Conservation (phyloP, 371 early-diverging fungal species). For the Smittium mucronatum region DNA sequence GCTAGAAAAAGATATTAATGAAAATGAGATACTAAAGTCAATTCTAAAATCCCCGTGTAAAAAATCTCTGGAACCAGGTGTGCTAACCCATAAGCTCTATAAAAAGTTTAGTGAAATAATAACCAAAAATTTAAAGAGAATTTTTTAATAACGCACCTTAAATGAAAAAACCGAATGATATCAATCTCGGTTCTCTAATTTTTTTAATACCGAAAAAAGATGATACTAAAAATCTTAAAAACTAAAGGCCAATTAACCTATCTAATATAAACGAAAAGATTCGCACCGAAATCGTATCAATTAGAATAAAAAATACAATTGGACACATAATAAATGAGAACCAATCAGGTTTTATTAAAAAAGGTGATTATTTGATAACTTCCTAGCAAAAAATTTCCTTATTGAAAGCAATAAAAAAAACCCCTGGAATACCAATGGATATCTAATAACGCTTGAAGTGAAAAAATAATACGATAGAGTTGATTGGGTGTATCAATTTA, state of each 20-base stretch:
- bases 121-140: neutral
- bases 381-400: neutral
- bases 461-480: conserved; percentile 6
- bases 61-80: neutral
- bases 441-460: neutral
- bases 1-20: neutral
- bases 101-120: neutral
- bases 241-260: conserved; percentile 15
- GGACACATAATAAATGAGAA: neutral
- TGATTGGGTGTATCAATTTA: conserved; percentile 3
- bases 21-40: neutral
- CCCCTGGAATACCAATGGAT: neutral
- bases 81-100: conserved; percentile 3
- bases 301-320: neutral
- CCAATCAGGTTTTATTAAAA: conserved; percentile 8
- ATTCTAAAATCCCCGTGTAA: neutral
- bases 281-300: conserved; percentile 7
- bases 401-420: neutral
- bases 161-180: neutral
- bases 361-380: conserved; percentile 1
- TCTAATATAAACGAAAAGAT: conserved; percentile 16
- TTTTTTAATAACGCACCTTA: conserved; percentile 2
- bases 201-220: conserved; percentile 14
- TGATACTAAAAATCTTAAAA: conserved; percentile 8
- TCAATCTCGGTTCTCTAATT: neutral